Evolutionary conservation across 2,329 filamentous ascomycete species (phyloP).

Genomic region (Fusarium sp.): DNA sequence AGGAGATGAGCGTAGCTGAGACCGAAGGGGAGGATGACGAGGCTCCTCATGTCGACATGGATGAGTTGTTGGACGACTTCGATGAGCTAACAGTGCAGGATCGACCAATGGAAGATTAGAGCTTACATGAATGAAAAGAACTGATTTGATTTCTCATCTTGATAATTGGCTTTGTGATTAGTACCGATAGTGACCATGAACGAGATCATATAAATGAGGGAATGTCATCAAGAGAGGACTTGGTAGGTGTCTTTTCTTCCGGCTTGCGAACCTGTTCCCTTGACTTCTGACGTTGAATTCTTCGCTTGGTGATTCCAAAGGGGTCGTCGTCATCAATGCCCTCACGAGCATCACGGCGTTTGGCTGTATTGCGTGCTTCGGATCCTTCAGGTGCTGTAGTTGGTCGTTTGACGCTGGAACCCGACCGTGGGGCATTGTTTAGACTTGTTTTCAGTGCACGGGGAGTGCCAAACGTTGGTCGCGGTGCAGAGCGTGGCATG

Average conservation of each 20-base stretch:
- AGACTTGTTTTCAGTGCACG: constrained; percentile 16
- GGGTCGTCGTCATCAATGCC: constrained; percentile 52
- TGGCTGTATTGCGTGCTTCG: background rate
- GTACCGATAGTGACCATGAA: background rate
- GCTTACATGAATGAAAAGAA: constrained; percentile 45
- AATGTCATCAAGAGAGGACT: constrained; percentile 50
- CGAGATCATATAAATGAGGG: constrained; percentile 54
- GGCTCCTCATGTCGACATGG: constrained; percentile 78
- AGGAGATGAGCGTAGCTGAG: constrained; percentile 76
- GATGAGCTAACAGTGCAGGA: constrained; percentile 75
- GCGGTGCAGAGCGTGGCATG: constrained; percentile 22
- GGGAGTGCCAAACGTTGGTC: constrained; percentile 34
- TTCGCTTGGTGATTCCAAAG: constrained; percentile 53
- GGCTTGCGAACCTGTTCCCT: constrained; percentile 47
- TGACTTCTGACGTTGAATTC: constrained; percentile 50
- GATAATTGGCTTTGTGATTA: background rate
- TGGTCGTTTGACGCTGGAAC: constrained; percentile 4
- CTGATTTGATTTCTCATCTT: constrained; percentile 30
- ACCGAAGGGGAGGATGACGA: constrained; percentile 73
- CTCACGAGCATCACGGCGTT: constrained; percentile 17
- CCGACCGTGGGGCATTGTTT: constrained; percentile 14
- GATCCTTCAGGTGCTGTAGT: constrained; percentile 16
- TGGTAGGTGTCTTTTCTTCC: constrained; percentile 28
- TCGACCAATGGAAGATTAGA: constrained; percentile 53
- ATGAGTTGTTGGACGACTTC: constrained; percentile 91